Percentiles rank a stretch among this genome's conserved stretches.
Conservation (phyloP, 768 basidiomycete species). For the Boletales sp. region DNA sequence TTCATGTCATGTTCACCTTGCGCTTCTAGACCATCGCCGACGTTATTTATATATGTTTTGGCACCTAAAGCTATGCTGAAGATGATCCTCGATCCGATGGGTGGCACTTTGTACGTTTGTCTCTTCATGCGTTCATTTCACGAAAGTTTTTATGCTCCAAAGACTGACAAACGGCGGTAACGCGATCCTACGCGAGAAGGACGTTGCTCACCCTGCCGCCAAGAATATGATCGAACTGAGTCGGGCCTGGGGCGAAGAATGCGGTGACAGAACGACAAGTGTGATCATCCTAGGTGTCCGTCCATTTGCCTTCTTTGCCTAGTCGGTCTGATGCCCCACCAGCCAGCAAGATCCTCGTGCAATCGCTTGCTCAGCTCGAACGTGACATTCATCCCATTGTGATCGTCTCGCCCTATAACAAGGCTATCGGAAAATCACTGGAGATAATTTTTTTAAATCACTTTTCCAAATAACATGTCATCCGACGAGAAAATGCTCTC, state of each 20-base stretch:
- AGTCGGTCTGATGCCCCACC: neutral
- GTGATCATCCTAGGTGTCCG: constrained; percentile 91
- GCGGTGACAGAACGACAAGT: constrained; percentile 97
- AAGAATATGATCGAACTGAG: constrained; percentile 99
- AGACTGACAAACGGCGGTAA: constrained; percentile 99
- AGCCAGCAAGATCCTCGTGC: constrained; percentile 97
- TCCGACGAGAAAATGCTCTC: constrained; percentile 91
- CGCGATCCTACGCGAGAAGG: constrained; percentile 96
- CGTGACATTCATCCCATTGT: constrained; percentile 98
- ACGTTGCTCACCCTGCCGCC: constrained; percentile 97
- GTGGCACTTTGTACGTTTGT: constrained; percentile 81
- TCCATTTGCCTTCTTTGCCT: neutral
- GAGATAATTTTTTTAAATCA: constrained; percentile 89
- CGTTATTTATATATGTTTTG: constrained; percentile 94
- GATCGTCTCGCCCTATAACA: constrained; percentile 97
- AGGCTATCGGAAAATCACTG: constrained; percentile 89
- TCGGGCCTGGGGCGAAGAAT: constrained; percentile 97
- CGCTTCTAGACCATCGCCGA: constrained; percentile 83
- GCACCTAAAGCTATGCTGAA: constrained; percentile 99
- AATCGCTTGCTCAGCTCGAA: constrained; percentile 89
- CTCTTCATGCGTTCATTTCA: neutral
- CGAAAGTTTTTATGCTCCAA: neutral
- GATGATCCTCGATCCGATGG: constrained; percentile 99
- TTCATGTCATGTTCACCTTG: neutral
- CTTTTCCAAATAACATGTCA: constrained; percentile 81